These are phyloP conservation scores for Podochytrium sp. DNA, from an alignment of 192 early-diverging fungal genomes.

Conservation along the genomic window DNA sequence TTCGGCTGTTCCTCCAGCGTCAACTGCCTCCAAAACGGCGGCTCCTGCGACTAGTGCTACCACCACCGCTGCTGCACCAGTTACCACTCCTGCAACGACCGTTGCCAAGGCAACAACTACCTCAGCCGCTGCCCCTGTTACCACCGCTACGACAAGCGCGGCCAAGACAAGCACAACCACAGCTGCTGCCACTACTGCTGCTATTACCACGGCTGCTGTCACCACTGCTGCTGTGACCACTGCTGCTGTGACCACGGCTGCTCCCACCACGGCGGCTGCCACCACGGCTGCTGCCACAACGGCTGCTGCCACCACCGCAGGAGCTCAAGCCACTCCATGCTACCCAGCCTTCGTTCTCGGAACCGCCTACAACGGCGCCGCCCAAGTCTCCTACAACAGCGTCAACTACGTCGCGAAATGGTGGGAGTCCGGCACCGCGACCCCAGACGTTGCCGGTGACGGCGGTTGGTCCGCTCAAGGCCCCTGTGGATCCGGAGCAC, in stretches of 20 bases:
- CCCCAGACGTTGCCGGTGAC: not conserved
- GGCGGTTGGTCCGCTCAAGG: not conserved
- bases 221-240: not conserved
- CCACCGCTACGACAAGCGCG: not conserved
- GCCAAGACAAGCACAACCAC: not conserved
- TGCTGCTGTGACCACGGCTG: not conserved
- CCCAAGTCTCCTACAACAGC: not conserved
- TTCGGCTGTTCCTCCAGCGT: not conserved
- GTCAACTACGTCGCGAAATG: conserved; percentile 15
- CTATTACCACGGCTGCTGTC: not conserved
- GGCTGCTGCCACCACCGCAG: not conserved
- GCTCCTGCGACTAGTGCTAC: not conserved
- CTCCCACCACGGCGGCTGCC: not conserved
- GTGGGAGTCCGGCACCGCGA: not conserved
- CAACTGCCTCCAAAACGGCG: not conserved
- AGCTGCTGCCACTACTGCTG: not conserved
- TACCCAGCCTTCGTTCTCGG: not conserved
- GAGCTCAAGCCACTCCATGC: not conserved
- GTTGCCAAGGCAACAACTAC: not conserved
- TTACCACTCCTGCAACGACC: not conserved
- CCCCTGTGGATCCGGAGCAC: not conserved
- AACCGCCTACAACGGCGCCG: not conserved
- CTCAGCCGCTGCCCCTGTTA: too few species aligned
- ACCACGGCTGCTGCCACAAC: not conserved
- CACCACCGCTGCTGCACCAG: not conserved